These are phyloP conservation scores for Brassica juncea DNA, from an alignment of 345 rosid genomes.

Conservation along the genomic window DNA sequence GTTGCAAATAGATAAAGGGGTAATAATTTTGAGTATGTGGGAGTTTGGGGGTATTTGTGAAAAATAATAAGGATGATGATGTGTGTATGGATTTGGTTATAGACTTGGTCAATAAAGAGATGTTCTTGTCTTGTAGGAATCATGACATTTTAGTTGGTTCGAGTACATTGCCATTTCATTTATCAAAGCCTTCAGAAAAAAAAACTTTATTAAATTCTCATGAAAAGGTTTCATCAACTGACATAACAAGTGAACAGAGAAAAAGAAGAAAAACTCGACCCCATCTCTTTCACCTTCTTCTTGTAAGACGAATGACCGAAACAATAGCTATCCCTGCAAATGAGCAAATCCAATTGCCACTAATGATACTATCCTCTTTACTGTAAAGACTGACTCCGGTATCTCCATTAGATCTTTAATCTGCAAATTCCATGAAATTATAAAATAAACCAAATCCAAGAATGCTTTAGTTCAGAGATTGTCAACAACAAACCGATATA, in stretches of 20 bases:
- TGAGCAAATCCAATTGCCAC: conserved; percentile 51
- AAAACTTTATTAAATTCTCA: background rate
- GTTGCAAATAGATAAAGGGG: conserved; percentile 53
- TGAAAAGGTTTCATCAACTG: background rate
- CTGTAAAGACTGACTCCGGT: conserved; percentile 54
- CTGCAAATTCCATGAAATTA: conserved; percentile 38
- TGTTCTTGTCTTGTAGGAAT: background rate
- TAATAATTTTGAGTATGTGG: background rate
- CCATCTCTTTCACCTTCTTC: conserved; percentile 50
- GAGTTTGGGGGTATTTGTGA: conserved; percentile 23
- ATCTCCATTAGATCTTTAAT: conserved; percentile 62
- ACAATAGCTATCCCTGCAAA: conserved; percentile 65
- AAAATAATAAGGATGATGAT: conserved; percentile 5
- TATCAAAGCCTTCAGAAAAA: background rate
- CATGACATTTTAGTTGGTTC: background rate
- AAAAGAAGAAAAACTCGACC: background rate
- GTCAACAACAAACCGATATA: conserved; percentile 50
- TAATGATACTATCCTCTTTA: conserved; percentile 57
- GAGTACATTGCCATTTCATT: background rate
- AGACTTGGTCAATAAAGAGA: conserved; percentile 25
- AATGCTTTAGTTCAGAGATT: background rate
- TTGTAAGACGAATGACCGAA: conserved; percentile 59
- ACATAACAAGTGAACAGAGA: background rate
- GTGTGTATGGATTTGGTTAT: conserved; percentile 34
- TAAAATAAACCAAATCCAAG: background rate